phyloP scores from a whole-genome alignment of 1,139 yeast genomes.

The Debaryomyces sp. region DNA sequence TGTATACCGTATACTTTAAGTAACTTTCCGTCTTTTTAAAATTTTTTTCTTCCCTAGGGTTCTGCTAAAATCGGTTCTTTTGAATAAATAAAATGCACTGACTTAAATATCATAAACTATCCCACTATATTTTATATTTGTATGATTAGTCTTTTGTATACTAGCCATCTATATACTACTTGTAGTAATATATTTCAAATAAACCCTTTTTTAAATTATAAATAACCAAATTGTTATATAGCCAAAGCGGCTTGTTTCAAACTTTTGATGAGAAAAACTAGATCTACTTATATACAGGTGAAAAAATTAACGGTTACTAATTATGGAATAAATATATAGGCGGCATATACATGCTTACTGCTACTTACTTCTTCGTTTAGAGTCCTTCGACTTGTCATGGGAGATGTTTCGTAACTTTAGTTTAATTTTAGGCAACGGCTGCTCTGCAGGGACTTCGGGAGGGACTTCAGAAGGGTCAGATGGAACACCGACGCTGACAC shows the following conservation, averaged over 20 bases:
- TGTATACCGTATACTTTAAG: background rate
- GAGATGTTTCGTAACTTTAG: slow-evolving; percentile 16
- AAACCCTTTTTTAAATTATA: background rate
- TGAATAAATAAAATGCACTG: background rate
- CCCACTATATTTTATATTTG: background rate
- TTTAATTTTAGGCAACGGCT: slow-evolving; percentile 23
- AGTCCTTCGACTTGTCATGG: slow-evolving; percentile 14
- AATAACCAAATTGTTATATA: background rate
- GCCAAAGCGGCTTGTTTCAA: background rate
- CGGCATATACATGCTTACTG: background rate
- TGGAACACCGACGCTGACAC: slow-evolving; percentile 9
- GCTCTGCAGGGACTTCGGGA: slow-evolving; percentile 3
- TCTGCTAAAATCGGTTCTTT: background rate
- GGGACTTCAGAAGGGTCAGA: background rate
- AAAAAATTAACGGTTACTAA: background rate
- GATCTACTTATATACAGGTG: slow-evolving; percentile 4
- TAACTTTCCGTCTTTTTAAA: background rate
- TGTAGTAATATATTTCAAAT: background rate
- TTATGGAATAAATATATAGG: slow-evolving; percentile 2
- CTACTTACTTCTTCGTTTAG: slow-evolving; percentile 9
- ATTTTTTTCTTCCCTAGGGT: background rate
- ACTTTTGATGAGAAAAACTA: slow-evolving; percentile 1
- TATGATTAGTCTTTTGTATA: no score
- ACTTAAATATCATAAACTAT: background rate
- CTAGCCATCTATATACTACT: background rate